Base-by-base conservation (phyloP, 305 asterid genomes). In the Fraxinus baroniana region DNA sequence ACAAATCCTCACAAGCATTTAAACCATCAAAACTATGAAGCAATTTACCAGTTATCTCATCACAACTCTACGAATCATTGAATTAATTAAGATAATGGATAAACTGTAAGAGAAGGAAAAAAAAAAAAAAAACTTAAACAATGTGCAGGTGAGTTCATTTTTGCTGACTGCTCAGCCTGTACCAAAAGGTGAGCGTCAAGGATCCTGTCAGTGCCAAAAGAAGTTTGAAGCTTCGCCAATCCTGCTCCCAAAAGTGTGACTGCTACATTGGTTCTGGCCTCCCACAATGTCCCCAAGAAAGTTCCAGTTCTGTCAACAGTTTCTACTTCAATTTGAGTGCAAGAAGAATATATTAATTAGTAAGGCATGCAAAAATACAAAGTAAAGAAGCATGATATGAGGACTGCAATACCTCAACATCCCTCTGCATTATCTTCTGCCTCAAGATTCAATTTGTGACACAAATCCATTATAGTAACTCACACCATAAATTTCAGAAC, bases 341-440 rank as follows among this genome's bases (percentile, higher is more conserved):
- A 83, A 2, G 71, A 82, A 37, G 41, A 57, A 72, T 66, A 74
- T 13, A 46, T 22, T 22, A 62, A 49, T 76, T 20, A 41, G 85
- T 81, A 70, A 82, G 84, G 76, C 41, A 80, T 7, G 39, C 66
- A 77, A 36, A 62, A 79, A 72, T 52, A 78, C 60, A 83, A 71
- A 64, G 35, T n/a, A n/a, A 72, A 80, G 37, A 81, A 85, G 17
- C 15, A 72, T n/a, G 49, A 24, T 10, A 62, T 77, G 66, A 79
- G 49, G 79, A 81, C 32, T 17, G 20, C 12, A 80, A 13, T 91
- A 94, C 99, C 97, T 97, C 99, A 1, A 95, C 97, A 87, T 97
- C 99, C 92, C 98, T 97, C 92, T 97, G 99, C 99, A 97, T 93
- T 86, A 97, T 94, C 88, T 92, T 97, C 84, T 97, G 87, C 90